Evolutionary conservation across 176 grass and related monocot genomes (phyloP).

Genomic region (Triticum timopheevii): DNA sequence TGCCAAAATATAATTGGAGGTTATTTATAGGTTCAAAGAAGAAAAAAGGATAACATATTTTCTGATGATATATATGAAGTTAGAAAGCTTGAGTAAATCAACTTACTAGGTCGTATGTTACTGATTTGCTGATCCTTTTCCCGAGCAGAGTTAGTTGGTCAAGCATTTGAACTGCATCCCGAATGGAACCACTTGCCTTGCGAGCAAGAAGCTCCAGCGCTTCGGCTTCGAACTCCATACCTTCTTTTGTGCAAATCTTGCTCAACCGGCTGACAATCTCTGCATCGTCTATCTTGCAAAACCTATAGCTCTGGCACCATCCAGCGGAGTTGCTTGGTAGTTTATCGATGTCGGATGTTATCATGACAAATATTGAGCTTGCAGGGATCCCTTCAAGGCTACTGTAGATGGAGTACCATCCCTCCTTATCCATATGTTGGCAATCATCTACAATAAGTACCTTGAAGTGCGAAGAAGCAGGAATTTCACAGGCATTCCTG

Average conservation of each 20-base stretch:
- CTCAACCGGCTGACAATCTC: constrained; percentile 53
- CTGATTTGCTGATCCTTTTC: constrained; percentile 70
- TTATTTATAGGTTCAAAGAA: constrained; percentile 15
- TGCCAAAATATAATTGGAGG: constrained; percentile 34
- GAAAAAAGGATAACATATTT: background rate
- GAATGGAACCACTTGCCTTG: constrained; percentile 77
- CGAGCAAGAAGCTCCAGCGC: constrained; percentile 70
- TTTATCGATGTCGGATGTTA: constrained; percentile 80
- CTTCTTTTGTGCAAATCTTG: constrained; percentile 83
- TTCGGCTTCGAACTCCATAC: constrained; percentile 67
- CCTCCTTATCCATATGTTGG: constrained; percentile 67
- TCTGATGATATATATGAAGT: background rate
- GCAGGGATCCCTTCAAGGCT: constrained; percentile 69
- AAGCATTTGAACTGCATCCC: constrained; percentile 74
- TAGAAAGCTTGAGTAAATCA: background rate
- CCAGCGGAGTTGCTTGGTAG: constrained; percentile 52
- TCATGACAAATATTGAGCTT: constrained; percentile 78
- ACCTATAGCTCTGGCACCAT: constrained; percentile 77
- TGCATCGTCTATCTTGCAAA: constrained; percentile 60
- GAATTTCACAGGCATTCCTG: constrained; percentile 55
- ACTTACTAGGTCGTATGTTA: constrained; percentile 76
- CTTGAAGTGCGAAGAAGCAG: constrained; percentile 62
- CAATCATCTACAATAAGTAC: constrained; percentile 84
- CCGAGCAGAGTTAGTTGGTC: constrained; percentile 89
- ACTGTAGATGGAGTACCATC: constrained; percentile 69